These are phyloP conservation scores for Primulina huaijiensis DNA, from an alignment of 257 asterid species.

Conservation along the genomic window DNA sequence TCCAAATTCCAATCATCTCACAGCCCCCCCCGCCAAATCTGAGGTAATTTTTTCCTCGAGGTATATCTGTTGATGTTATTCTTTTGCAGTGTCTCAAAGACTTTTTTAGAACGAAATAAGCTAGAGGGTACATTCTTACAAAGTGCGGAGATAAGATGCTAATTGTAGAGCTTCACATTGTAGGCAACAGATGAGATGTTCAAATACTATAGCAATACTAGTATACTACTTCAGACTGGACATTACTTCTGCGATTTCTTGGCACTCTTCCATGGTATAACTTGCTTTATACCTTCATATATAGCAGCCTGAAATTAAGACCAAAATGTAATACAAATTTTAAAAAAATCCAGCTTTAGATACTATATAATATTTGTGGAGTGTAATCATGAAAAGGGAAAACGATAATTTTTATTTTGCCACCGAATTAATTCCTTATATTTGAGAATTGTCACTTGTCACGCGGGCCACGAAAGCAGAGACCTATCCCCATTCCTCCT, in stretches of 20 bases:
- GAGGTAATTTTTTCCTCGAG: neutral
- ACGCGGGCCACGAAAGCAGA: neutral
- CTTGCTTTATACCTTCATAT: slow-evolving; percentile 62
- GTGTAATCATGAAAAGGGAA: neutral
- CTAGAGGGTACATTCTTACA: neutral
- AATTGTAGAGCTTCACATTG: slow-evolving; percentile 8
- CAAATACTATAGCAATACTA: neutral
- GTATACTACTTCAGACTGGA: slow-evolving; percentile 5
- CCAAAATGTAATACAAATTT: neutral
- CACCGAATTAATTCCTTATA: neutral
- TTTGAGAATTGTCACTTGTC: neutral
- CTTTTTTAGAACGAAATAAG: neutral
- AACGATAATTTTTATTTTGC: neutral
- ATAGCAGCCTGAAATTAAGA: slow-evolving; percentile 43
- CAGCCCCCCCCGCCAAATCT: neutral
- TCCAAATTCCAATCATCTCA: neutral
- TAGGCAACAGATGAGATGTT: neutral
- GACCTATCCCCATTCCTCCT: neutral
- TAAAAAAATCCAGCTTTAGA: neutral
- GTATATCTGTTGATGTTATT: neutral
- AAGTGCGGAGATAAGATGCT: neutral
- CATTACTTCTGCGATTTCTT: slow-evolving; percentile 40
- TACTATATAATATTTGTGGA: no score
- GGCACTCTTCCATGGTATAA: slow-evolving; percentile 54
- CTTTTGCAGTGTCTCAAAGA: neutral